Evolutionary conservation across 176 grass and related monocot genomes (phyloP).

Genomic region (Panicum miliaceum): DNA sequence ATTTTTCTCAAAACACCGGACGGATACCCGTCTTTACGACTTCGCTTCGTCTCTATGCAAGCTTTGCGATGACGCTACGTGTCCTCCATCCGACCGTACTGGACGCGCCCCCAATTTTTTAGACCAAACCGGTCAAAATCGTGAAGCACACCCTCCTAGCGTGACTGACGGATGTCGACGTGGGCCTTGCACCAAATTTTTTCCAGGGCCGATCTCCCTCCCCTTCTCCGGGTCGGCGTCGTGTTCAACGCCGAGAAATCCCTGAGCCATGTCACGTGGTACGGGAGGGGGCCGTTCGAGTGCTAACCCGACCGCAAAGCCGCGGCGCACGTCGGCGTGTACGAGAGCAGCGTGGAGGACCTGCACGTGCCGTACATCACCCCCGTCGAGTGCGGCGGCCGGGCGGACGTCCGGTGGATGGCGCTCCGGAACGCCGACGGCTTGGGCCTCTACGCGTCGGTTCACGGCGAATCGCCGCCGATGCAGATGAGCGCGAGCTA

Average conservation of each 20-base stretch:
- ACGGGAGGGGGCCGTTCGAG: conserved; percentile 81
- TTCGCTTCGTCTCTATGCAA: no score
- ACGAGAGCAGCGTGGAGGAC: conserved; percentile 65
- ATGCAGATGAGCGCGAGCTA: conserved; percentile 96
- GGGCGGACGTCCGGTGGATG: conserved; percentile 77
- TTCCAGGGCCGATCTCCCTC: conserved; percentile 74
- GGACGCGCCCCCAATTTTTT: no score
- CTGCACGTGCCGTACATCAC: conserved; percentile 88
- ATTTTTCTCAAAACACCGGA: no score
- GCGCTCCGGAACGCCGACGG: conserved; percentile 59
- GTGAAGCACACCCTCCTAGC: no score
- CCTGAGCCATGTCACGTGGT: conserved; percentile 63
- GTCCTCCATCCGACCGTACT: no score
- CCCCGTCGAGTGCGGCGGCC: conserved; percentile 64
- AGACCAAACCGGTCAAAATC: no score
- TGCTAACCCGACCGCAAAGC: conserved; percentile 92
- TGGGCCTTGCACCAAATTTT: no score
- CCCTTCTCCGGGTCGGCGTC: conserved; percentile 75
- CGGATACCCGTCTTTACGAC: no score
- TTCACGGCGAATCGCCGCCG: conserved; percentile 56
- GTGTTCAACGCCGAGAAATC: conserved; percentile 67
- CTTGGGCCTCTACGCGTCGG: conserved; percentile 64
- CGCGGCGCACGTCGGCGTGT: conserved; percentile 69
- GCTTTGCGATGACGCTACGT: no score
- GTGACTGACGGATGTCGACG: no score